These are phyloP conservation scores for Tetracladium marchalianum DNA, from an alignment of 495 filamentous ascomycete species.

Conservation along the genomic window DNA sequence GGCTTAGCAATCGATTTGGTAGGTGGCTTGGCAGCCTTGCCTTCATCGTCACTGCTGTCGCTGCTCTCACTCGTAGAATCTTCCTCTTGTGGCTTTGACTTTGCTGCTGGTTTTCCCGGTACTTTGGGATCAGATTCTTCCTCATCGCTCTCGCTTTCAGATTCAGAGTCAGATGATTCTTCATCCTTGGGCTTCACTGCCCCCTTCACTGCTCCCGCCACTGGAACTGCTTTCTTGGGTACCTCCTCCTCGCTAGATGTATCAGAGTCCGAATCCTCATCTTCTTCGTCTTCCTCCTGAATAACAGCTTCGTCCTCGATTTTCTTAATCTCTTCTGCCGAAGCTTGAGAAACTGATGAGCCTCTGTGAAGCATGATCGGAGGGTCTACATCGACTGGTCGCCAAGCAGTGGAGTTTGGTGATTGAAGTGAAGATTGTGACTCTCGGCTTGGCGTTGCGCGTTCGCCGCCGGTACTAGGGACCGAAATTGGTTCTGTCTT, in stretches of 20 bases:
- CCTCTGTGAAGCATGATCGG: slow-evolving; percentile 21
- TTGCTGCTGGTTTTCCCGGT: too few species aligned
- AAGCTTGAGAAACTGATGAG: slow-evolving; percentile 15
- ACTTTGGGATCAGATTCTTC: too few species aligned
- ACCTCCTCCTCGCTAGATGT: background rate
- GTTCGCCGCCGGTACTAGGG: background rate
- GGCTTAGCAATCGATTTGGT: too few species aligned
- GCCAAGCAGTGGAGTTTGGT: slow-evolving; percentile 35
- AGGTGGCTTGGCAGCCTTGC: too few species aligned
- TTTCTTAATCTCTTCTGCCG: slow-evolving; percentile 17
- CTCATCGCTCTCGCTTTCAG: too few species aligned
- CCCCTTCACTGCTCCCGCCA: background rate
- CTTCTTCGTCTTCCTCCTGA: slow-evolving; percentile 22
- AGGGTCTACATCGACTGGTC: slow-evolving; percentile 27
- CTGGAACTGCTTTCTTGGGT: background rate
- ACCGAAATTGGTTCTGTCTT: slow-evolving; percentile 8
- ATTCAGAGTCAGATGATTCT: too few species aligned
- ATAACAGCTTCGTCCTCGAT: slow-evolving; percentile 27
- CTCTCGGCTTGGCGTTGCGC: background rate
- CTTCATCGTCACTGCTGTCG: too few species aligned
- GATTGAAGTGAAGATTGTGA: slow-evolving; percentile 29
- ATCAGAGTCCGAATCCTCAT: slow-evolving; percentile 15
- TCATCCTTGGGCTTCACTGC: background rate
- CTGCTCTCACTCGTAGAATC: too few species aligned
- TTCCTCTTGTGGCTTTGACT: too few species aligned